These are phyloP conservation scores for Fraxinus baroniana DNA, from an alignment of 305 asterid genomes.

Conservation along the genomic window DNA sequence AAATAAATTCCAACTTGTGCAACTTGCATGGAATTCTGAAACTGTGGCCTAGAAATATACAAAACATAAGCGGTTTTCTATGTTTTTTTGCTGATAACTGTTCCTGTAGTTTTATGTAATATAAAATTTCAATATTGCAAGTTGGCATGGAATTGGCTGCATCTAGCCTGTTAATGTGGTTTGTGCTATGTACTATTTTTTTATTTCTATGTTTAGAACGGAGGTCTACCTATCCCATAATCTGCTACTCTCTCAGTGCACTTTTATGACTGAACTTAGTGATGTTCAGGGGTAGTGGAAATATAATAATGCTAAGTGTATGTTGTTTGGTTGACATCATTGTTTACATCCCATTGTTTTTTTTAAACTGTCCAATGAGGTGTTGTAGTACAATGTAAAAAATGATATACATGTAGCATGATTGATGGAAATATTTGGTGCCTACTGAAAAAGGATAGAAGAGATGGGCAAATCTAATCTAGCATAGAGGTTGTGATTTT, in stretches of 20 bases:
- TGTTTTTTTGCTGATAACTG: constrained; percentile 21
- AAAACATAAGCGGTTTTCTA: constrained; percentile 4
- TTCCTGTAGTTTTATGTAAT: constrained; percentile 8
- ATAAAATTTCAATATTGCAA: constrained; percentile 17
- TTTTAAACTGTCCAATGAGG: too few relatives aligned
- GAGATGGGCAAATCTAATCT: constrained; percentile 13
- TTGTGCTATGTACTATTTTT: constrained; percentile 20
- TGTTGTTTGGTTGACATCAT: too few relatives aligned
- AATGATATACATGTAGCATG: too few relatives aligned
- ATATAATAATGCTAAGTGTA: too few relatives aligned
- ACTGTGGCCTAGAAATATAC: constrained; percentile 28
- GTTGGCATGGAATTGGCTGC: constrained; percentile 39
- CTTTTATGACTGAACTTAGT: not conserved
- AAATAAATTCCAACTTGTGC: constrained; percentile 31
- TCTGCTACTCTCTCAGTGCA: not conserved
- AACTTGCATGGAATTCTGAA: constrained; percentile 33
- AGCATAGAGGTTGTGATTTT: not conserved
- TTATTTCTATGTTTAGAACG: not conserved
- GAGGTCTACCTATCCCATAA: not conserved
- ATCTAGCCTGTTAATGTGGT: constrained; percentile 25
- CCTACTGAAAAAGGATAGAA: not conserved
- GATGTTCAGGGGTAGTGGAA: constrained; percentile 4
- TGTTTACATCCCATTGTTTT: too few relatives aligned
- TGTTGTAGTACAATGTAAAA: too few relatives aligned
- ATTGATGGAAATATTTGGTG: not conserved